phyloP scores from a whole-genome alignment of 2,329 filamentous ascomycete genomes.

The Penicillium sclerotiorum region DNA sequence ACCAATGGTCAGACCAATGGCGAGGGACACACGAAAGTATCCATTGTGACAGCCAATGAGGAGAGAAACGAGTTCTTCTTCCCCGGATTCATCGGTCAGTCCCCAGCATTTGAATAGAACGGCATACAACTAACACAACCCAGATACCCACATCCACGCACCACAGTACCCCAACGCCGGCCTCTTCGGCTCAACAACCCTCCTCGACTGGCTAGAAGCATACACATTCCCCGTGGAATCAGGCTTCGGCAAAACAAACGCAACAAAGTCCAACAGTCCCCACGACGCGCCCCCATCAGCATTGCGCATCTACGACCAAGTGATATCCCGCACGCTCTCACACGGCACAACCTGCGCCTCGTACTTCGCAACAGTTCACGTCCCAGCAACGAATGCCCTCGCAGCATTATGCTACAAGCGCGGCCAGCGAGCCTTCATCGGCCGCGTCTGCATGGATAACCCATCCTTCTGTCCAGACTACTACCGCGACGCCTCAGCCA shows the following conservation, averaged over 20 bases:
- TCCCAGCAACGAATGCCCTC: conserved; percentile 83
- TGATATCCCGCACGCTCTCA: conserved; percentile 76
- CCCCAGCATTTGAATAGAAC: too few relatives aligned
- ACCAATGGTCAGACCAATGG: conserved; percentile 9
- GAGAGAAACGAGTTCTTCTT: conserved; percentile 50
- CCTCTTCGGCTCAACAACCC: conserved; percentile 89
- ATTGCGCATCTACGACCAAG: conserved; percentile 69
- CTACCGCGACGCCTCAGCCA: conserved; percentile 74
- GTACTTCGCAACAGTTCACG: conserved; percentile 92
- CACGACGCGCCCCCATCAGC: conserved; percentile 30
- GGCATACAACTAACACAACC: not conserved
- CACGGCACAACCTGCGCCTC: conserved; percentile 91
- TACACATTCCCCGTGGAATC: conserved; percentile 95
- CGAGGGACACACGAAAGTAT: conserved; percentile 24
- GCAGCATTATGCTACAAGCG: conserved; percentile 74
- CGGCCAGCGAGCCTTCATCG: conserved; percentile 89
- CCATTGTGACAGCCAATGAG: conserved; percentile 42
- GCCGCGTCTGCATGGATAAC: conserved; percentile 90
- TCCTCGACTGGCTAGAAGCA: conserved; percentile 88
- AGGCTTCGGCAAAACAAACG: conserved; percentile 57
- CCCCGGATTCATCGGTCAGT: conserved; percentile 51
- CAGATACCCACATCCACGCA: conserved; percentile 94
- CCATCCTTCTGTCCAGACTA: conserved; percentile 66
- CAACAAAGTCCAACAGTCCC: conserved; percentile 10
- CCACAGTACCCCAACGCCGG: conserved; percentile 93